These are phyloP conservation scores for Stephania yunnanensis DNA, from an alignment of 164 flowering plant genomes.

Conservation along the genomic window DNA sequence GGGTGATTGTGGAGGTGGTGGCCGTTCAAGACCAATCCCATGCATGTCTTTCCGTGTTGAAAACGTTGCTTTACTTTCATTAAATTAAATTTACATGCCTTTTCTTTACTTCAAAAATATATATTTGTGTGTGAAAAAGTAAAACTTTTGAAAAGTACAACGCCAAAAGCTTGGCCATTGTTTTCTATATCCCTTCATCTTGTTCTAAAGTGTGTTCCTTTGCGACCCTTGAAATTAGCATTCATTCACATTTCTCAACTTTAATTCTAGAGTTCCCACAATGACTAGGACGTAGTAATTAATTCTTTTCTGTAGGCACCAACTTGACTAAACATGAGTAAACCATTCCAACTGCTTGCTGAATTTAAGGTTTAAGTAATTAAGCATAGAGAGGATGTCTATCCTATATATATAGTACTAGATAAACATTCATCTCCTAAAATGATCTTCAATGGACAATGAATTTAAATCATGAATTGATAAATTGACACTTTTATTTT, in stretches of 20 bases:
- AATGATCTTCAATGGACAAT: too few species aligned
- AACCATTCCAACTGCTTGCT: neutral
- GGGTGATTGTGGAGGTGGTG: constrained; percentile 8
- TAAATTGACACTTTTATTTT: too few species aligned
- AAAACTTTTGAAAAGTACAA: constrained; percentile 2
- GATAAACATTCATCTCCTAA: too few species aligned
- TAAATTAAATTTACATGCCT: neutral
- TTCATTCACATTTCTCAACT: neutral
- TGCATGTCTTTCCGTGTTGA: neutral
- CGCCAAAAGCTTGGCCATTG: neutral
- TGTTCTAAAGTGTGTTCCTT: neutral
- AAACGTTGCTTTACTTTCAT: neutral
- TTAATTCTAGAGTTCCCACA: neutral
- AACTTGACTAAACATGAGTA: neutral
- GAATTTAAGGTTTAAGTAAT: neutral
- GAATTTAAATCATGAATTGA: too few species aligned
- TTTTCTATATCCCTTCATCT: neutral
- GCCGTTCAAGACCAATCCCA: constrained; percentile 20
- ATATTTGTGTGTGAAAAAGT: neutral
- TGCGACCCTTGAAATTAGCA: neutral
- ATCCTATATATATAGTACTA: too few species aligned
- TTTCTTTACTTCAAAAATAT: neutral
- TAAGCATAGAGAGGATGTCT: too few species aligned
- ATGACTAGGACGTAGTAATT: neutral
- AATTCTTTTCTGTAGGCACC: neutral